phyloP scores from a whole-genome alignment of 345 rosid species.

The Brassica napus region Da-Ae NC_063442.1:38574501-38575000 shows the following conservation, averaged over 20 bases:
- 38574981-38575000: constrained; percentile 51
- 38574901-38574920: constrained; percentile 96
- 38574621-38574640: not conserved
- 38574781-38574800: constrained; percentile 17
- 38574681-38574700: not conserved
- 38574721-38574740: not conserved
- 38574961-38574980: constrained; percentile 81
- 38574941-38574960: constrained; percentile 86
- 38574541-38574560: too few relatives aligned
- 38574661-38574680: not conserved
- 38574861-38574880: constrained; percentile 85
- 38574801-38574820: constrained; percentile 53
- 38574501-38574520: too few relatives aligned
- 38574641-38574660: not conserved
- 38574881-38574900: constrained; percentile 92
- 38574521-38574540: too few relatives aligned
- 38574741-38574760: not conserved
- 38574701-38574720: not conserved
- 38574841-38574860: constrained; percentile 56
- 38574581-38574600: not conserved
- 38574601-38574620: not conserved
- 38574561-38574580: too few relatives aligned
- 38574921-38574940: constrained; percentile 90
- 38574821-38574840: constrained; percentile 72
- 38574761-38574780: not conserved